These are phyloP conservation scores for Lachancea dasiensis DNA, from an alignment of 805 yeast species.

Conservation along the genomic window DNA sequence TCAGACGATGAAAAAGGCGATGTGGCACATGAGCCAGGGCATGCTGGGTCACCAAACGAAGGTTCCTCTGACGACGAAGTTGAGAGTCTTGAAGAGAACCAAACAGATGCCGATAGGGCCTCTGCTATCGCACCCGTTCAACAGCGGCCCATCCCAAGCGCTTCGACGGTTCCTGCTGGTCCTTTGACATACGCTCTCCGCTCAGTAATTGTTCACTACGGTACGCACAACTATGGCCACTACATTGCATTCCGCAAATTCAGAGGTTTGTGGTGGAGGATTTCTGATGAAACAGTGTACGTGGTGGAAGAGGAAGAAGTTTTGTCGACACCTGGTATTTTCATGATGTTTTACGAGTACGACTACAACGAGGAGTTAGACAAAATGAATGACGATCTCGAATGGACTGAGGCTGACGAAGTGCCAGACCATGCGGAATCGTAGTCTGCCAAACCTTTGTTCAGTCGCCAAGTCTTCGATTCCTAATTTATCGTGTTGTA, in stretches of 20 bases:
- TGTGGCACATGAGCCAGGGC: neutral
- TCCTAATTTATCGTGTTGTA: too few species aligned
- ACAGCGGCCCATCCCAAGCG: slow-evolving; percentile 5
- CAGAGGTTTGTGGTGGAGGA: slow-evolving; percentile 92
- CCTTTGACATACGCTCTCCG: slow-evolving; percentile 61
- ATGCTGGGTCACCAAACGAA: slow-evolving; percentile 11
- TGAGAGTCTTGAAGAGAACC: slow-evolving; percentile 9
- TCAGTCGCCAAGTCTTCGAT: neutral
- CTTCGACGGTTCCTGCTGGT: slow-evolving; percentile 33
- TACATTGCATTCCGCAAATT: slow-evolving; percentile 80
- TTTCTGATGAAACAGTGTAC: slow-evolving; percentile 83
- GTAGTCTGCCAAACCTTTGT: neutral
- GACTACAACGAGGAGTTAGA: slow-evolving; percentile 34
- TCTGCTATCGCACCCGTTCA: slow-evolving; percentile 3
- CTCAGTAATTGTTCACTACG: slow-evolving; percentile 88
- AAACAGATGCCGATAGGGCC: neutral
- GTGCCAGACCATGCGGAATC: neutral
- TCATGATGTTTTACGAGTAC: slow-evolving; percentile 84
- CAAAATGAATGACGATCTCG: slow-evolving; percentile 26
- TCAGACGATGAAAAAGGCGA: slow-evolving; percentile 12
- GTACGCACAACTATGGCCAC: slow-evolving; percentile 97
- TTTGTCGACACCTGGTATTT: slow-evolving; percentile 75
- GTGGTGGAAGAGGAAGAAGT: slow-evolving; percentile 79
- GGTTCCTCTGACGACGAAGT: slow-evolving; percentile 13
- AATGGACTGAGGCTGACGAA: slow-evolving; percentile 20